Conservation (phyloP, 164 flowering plant species). For the Akebia trifoliata region DNA sequence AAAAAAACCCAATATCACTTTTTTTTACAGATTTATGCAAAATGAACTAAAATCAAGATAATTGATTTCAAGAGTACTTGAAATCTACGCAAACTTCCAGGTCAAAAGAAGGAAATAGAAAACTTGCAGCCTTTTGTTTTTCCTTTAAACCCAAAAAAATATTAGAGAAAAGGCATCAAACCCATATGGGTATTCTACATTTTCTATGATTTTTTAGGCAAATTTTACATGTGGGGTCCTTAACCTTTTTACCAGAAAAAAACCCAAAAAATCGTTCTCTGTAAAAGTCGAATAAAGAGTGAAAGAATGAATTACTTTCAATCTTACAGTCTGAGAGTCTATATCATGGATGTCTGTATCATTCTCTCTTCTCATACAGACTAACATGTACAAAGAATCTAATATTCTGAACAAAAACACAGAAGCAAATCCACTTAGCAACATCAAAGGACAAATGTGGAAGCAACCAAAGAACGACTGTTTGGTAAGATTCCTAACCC, state of each 20-base stretch:
- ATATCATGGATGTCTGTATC: too few relatives aligned
- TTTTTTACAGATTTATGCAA: constrained; percentile 3
- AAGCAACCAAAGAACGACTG: constrained; percentile 6
- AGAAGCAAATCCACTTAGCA: constrained; percentile 6
- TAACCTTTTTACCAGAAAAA: constrained; percentile 4
- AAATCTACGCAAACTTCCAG: constrained; percentile 19
- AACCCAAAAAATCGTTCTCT: not conserved
- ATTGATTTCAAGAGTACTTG: constrained; percentile 10
- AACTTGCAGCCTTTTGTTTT: constrained; percentile 4
- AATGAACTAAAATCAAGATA: constrained; percentile 2
- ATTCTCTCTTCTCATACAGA: not conserved
- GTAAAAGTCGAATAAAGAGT: constrained; percentile 1
- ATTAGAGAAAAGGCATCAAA: constrained; percentile 27
- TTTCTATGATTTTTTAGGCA: constrained; percentile 4
- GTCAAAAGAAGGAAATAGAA: constrained; percentile 17
- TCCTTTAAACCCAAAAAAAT: constrained; percentile 21
- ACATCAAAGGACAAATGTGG: too few relatives aligned
- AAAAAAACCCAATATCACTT: constrained; percentile 1
- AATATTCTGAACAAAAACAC: not conserved
- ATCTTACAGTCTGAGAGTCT: too few relatives aligned
- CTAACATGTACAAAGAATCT: not conserved
- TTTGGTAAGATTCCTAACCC: constrained; percentile 4
- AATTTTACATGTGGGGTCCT: constrained; percentile 20
- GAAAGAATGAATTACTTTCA: not conserved
- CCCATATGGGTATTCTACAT: constrained; percentile 19